phyloP scores from a whole-genome alignment of 768 basidiomycete genomes.

The Phylloporus arenicola region DNA sequence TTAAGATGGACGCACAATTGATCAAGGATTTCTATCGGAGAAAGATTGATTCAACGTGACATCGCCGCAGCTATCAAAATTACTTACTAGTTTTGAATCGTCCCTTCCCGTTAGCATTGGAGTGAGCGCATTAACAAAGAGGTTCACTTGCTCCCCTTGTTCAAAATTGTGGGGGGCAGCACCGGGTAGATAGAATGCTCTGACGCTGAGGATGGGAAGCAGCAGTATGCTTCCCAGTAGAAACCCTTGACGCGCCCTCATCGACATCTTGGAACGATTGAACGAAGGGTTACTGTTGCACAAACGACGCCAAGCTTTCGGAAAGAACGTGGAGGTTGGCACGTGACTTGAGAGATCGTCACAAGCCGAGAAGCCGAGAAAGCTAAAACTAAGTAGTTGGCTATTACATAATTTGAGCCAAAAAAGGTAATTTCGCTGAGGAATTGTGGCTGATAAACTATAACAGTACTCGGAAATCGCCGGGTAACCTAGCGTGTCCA shows the following conservation, averaged over 20 bases:
- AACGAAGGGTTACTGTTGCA: neutral
- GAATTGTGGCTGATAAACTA: conserved; percentile 36
- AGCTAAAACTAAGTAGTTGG: neutral
- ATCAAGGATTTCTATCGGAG: conserved; percentile 76
- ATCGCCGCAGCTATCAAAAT: neutral
- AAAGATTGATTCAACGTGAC: conserved; percentile 4
- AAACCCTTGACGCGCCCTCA: conserved; percentile 15
- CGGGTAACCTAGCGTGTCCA: conserved; percentile 12
- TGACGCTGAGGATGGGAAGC: conserved; percentile 15
- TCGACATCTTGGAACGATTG: conserved; percentile 8
- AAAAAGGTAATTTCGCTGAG: neutral
- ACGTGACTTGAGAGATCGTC: conserved; percentile 13
- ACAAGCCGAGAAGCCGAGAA: neutral
- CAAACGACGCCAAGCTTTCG: too few relatives aligned
- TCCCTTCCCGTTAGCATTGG: conserved; percentile 70
- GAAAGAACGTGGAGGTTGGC: conserved; percentile 6
- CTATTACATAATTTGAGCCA: neutral
- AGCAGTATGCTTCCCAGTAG: conserved; percentile 18
- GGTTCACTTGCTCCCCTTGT: conserved; percentile 65
- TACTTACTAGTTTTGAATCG: conserved; percentile 68
- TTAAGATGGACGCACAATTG: conserved; percentile 50
- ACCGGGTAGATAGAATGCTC: conserved; percentile 89
- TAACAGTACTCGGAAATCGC: conserved; percentile 36
- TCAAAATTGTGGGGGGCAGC: conserved; percentile 83
- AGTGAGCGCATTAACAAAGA: conserved; percentile 85